Base-by-base conservation (phyloP, 2,329 filamentous ascomycete genomes). In the Aspergillus sp. region DNA sequence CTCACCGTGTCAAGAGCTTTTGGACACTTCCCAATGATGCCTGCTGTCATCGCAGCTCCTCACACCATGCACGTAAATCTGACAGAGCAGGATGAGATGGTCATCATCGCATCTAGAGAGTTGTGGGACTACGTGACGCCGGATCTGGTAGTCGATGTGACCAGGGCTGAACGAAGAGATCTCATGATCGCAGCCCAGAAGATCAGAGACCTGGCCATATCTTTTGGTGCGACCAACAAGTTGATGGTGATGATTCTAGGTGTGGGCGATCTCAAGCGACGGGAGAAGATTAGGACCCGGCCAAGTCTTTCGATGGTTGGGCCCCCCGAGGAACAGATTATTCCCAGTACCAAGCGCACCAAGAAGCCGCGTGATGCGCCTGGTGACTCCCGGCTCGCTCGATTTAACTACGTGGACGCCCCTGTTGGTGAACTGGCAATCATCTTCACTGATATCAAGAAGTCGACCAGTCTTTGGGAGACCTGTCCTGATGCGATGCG, bases 181-280 rank as follows among this genome's bases (percentile, higher is more conserved):
- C 83, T 97, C 48, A 99, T 99, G 95, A 86, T 91, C 57, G 95
- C 94, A 15, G 90, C 95, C 4, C 94, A 98, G 74, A 97, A 96
- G 78, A 84, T 99, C 32, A 88, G 95, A 60, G 95, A 99, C 79
- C 82, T 98, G 57, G 95, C 95, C 45, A 97, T 99, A 73, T 92
- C 94, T 1, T 98, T 97, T 74, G 95, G 95, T 56, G 91, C 94
- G 12, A 93, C 89, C 1, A 90, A 89, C 72, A 99, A 99, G 79
- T 91, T 98, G 65, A 98, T 98, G 93, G 92, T 99, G 48, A 98
- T 98, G 94, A 91, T 99, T 82, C 88, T 99, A 57, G 94, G 93
- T 58, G 90, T 99, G 39, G 89, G 90, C 58, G 93, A 98, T 72
- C 81, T 99, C 57, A 94, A 96, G 78, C 91, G 91, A 72, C 87